Percentiles rank a stretch among this genome's conserved stretches.
phyloP scores from a whole-genome alignment of 75 land plant genomes.

The Sequoia sempervirens region DNA sequence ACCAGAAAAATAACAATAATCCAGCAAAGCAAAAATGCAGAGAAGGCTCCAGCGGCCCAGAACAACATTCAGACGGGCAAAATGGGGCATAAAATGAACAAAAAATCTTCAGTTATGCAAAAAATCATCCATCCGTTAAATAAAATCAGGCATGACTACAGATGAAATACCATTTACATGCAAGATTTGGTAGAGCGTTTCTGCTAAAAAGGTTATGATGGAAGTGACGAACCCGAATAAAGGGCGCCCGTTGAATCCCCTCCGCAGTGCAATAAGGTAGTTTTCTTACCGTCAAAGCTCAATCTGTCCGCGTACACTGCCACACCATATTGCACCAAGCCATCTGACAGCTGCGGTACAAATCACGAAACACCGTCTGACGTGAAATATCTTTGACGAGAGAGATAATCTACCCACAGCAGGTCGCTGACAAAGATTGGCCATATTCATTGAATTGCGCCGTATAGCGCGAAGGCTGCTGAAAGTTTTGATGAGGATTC shows the following conservation, averaged over 20 bases:
- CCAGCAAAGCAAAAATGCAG: neutral
- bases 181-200: neutral
- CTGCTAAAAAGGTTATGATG: neutral
- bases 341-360: conserved; percentile 1
- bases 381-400: conserved; percentile 10
- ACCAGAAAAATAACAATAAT: no score
- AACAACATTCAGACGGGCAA: neutral
- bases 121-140: neutral
- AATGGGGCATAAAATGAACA: neutral
- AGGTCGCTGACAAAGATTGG: neutral
- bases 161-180: neutral
- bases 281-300: neutral
- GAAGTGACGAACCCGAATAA: neutral
- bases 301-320: neutral
- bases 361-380: neutral
- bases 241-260: neutral
- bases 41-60: neutral
- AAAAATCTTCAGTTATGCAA: neutral
- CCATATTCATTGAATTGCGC: conserved; percentile 3
- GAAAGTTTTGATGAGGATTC: neutral
- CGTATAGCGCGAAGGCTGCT: no score
- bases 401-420: neutral
- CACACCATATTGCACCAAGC: neutral
- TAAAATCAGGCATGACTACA: no score
- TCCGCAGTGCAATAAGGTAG: neutral